Percentiles rank a stretch among this genome's conserved stretches.
Evolutionary conservation across 2,329 filamentous ascomycete genomes (phyloP).

Genomic region (Cladophialophora carrionii): DNA sequence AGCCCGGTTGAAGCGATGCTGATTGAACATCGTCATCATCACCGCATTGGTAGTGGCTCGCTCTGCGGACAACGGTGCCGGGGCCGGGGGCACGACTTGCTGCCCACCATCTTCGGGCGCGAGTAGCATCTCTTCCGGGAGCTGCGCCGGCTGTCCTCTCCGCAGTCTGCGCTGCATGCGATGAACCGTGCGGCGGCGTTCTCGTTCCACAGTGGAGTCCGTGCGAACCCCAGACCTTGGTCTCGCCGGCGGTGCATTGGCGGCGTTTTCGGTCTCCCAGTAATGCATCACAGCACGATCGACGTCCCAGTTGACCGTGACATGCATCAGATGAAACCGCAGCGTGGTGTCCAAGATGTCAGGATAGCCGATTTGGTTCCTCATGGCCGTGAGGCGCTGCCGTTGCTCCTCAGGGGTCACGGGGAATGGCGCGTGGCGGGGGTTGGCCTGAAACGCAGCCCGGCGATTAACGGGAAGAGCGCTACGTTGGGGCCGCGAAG

Average conservation of each 20-base stretch:
- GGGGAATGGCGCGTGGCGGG: no score
- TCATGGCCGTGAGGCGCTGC: conserved; percentile 3
- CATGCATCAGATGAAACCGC: conserved; percentile 3
- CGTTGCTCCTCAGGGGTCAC: not conserved
- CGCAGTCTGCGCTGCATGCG: no score
- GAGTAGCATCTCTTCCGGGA: no score
- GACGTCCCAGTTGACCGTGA: conserved; percentile 18
- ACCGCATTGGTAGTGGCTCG: not conserved
- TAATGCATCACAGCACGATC: conserved; percentile 20
- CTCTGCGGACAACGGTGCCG: not conserved
- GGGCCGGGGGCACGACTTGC: no score
- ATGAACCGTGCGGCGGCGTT: no score
- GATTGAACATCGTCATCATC: conserved; percentile 16
- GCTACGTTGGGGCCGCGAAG: no score
- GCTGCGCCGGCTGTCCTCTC: no score
- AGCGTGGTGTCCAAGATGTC: conserved; percentile 2
- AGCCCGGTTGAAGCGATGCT: conserved; percentile 2
- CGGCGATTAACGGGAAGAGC: no score
- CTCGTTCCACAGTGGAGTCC: no score
- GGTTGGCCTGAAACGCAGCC: no score
- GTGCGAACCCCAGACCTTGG: no score
- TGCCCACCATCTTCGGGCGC: no score
- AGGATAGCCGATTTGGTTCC: conserved; percentile 24
- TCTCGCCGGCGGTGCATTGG: not conserved
- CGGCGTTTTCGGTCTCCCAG: conserved; percentile 10